Evolutionary conservation across 23 red algal species (phyloP).

Genomic region (Gracilaria gracilis): DNA sequence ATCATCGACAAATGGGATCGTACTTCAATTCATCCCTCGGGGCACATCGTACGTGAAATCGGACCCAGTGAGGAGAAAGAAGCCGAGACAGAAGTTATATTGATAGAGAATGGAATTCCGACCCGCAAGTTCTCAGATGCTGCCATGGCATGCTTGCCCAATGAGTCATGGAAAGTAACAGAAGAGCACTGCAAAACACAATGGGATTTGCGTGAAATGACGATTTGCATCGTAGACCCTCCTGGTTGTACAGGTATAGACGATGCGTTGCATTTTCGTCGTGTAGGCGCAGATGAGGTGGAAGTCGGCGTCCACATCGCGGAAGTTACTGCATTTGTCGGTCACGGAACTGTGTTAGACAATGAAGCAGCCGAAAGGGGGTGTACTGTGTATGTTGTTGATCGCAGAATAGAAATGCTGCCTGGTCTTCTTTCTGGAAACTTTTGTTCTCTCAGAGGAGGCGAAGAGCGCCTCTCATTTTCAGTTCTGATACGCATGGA

Average conservation of each 20-base stretch:
- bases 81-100: constrained; percentile 89
- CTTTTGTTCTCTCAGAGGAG: constrained; percentile 87
- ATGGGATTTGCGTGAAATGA: constrained; percentile 81
- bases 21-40: constrained; percentile 67
- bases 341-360: constrained; percentile 81
- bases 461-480: constrained; percentile 88
- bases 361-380: constrained; percentile 90
- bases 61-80: constrained; percentile 84
- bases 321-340: constrained; percentile 93
- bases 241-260: constrained; percentile 99
- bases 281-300: constrained; percentile 43
- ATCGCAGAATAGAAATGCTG: constrained; percentile 97
- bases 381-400: constrained; percentile 96
- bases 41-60: constrained; percentile 88
- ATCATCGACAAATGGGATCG: constrained; percentile 92
- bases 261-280: constrained; percentile 90
- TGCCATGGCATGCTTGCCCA: constrained; percentile 85
- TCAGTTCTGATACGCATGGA: constrained; percentile 88
- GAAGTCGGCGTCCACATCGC: constrained; percentile 98
- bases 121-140: constrained; percentile 90
- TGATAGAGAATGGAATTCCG: constrained; percentile 91
- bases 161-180: constrained; percentile 74
- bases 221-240: constrained; percentile 90
- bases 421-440: constrained; percentile 81
- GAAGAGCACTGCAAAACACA: constrained; percentile 64